Conservation (phyloP, 306 rosid species). For the Abrus pulchellus region DNA sequence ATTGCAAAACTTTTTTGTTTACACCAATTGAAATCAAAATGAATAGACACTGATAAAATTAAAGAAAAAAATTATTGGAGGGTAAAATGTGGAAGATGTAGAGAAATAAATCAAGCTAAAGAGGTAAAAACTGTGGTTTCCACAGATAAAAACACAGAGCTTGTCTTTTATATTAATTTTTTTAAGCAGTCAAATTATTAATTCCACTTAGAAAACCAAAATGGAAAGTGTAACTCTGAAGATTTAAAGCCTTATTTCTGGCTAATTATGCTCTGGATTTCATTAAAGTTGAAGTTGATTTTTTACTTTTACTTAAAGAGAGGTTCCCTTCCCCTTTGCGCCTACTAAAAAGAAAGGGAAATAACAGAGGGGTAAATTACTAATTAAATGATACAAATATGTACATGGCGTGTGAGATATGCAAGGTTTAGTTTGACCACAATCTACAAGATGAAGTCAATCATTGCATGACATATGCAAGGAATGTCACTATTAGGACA, state of each 20-base stretch:
- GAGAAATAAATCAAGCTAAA: not conserved
- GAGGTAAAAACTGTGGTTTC: not conserved
- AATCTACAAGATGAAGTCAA: conserved; percentile 51
- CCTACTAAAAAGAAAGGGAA: not conserved
- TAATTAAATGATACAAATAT: conserved; percentile 32
- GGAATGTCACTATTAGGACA: conserved; percentile 45
- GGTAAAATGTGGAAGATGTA: not conserved
- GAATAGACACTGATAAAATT: too few species aligned
- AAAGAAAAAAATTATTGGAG: not conserved
- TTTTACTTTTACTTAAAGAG: not conserved
- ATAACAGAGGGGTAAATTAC: conserved; percentile 35
- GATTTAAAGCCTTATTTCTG: conserved; percentile 43
- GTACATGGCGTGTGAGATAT: conserved; percentile 46
- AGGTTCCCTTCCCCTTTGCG: not conserved
- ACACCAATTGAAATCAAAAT: not conserved
- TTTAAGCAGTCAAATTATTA: not conserved
- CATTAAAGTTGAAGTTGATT: conserved; percentile 13
- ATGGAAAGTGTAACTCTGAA: conserved; percentile 31
- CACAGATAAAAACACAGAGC: conserved; percentile 4
- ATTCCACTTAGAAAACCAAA: conserved; percentile 15
- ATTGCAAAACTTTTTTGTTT: not conserved
- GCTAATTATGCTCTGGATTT: conserved; percentile 42
- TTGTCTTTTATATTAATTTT: conserved; percentile 1
- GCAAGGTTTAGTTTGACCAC: conserved; percentile 52
- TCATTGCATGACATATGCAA: conserved; percentile 53